Percentiles rank a stretch among this genome's conserved stretches.
Conservation (phyloP, 1,284 basidiomycete genomes). For the Rhodotorula sp. region DNA sequence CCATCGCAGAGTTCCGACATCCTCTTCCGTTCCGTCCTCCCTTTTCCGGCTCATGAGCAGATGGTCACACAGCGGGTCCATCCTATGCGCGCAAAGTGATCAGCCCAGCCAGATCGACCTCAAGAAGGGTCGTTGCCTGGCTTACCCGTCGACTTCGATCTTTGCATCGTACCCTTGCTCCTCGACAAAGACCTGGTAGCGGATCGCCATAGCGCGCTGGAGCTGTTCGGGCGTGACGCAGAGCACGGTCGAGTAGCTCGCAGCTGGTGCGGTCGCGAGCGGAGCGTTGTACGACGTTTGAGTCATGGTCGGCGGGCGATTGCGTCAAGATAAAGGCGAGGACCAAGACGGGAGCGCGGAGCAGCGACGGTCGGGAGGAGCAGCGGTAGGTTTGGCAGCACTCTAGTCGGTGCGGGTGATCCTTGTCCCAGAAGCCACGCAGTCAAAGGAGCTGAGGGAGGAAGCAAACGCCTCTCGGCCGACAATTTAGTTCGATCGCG, state of each 20-base stretch:
- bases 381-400: too few species aligned
- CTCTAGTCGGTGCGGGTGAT: too few species aligned
- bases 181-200: slow-evolving; percentile 34
- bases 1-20: slow-evolving; percentile 22
- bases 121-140: too few species aligned
- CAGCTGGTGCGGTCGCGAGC: neutral
- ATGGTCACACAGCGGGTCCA: slow-evolving; percentile 21
- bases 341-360: neutral
- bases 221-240: slow-evolving; percentile 17
- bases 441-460: too few species aligned
- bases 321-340: neutral
- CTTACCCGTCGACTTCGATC: slow-evolving; percentile 21
- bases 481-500: neutral
- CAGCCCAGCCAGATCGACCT: too few species aligned
- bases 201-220: slow-evolving; percentile 36
- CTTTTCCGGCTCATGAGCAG: slow-evolving; percentile 9
- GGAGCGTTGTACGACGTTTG: slow-evolving; percentile 2
- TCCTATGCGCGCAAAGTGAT: neutral
- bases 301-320: neutral
- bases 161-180: slow-evolving; percentile 23
- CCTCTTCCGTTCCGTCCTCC: slow-evolving; percentile 5
- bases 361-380: neutral
- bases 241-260: slow-evolving; percentile 4
- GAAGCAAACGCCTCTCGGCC: neutral
- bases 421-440: too few species aligned